These are phyloP conservation scores for Porodaedalea pini DNA, from an alignment of 1,284 basidiomycete species.

Conservation along the genomic window DNA sequence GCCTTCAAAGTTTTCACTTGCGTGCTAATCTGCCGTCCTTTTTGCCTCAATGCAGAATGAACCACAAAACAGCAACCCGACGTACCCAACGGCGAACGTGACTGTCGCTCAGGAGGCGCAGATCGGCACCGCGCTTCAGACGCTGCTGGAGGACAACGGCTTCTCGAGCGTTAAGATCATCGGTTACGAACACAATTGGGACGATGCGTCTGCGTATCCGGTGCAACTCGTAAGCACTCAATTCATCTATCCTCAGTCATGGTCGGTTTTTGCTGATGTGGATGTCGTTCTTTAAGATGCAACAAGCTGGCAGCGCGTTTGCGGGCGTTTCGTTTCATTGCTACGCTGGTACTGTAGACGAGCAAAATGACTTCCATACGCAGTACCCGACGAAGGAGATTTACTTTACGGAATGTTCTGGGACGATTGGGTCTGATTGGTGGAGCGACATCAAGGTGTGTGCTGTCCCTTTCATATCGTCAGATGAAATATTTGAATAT, in stretches of 20 bases:
- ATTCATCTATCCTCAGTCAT: not conserved
- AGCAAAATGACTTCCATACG: slow-evolving; percentile 44
- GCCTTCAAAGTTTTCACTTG: not conserved
- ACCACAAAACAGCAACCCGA: slow-evolving; percentile 49
- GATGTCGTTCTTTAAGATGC: slow-evolving; percentile 35
- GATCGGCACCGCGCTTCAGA: slow-evolving; percentile 43
- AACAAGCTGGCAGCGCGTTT: slow-evolving; percentile 43
- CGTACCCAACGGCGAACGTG: slow-evolving; percentile 49
- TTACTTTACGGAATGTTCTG: slow-evolving; percentile 51
- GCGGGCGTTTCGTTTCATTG: slow-evolving; percentile 51
- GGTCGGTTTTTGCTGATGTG: not conserved
- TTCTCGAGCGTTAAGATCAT: slow-evolving; percentile 45
- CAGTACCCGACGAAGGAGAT: slow-evolving; percentile 46
- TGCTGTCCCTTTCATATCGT: not conserved
- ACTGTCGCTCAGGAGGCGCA: slow-evolving; percentile 41
- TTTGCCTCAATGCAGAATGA: slow-evolving; percentile 35
- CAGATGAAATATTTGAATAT: slow-evolving; percentile 15
- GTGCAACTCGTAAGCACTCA: slow-evolving; percentile 31
- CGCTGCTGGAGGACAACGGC: slow-evolving; percentile 47
- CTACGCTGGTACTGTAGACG: slow-evolving; percentile 39
- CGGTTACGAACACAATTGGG: slow-evolving; percentile 54
- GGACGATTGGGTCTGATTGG: slow-evolving; percentile 62
- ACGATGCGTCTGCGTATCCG: slow-evolving; percentile 44
- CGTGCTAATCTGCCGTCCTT: not conserved
- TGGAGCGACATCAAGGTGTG: slow-evolving; percentile 73